Evolutionary conservation across 2,329 filamentous ascomycete genomes (phyloP).

Genomic region (Fusarium sp.): DNA sequence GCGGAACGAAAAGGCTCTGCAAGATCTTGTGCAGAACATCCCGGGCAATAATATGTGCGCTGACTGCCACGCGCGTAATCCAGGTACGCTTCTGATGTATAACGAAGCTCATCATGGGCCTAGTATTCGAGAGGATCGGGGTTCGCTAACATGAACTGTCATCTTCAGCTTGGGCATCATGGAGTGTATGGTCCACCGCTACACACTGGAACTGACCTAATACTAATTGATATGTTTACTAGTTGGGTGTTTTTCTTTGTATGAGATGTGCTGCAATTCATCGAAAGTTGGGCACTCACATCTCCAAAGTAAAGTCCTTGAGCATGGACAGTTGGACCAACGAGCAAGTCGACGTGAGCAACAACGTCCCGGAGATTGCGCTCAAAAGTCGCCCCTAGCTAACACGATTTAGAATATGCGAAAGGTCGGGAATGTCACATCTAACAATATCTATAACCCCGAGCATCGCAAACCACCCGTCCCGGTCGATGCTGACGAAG

Average conservation of each 20-base stretch:
- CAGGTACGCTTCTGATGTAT: constrained; percentile 70
- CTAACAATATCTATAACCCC: constrained; percentile 92
- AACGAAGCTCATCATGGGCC: constrained; percentile 8
- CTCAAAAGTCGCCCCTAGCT: constrained; percentile 16
- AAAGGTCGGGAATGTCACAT: constrained; percentile 85
- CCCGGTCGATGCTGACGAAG: constrained; percentile 91
- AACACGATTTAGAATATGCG: constrained; percentile 83
- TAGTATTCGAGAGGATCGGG: background rate
- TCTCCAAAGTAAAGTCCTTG: constrained; percentile 98
- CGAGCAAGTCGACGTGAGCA: constrained; percentile 92
- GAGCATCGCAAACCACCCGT: constrained; percentile 84
- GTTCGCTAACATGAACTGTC: constrained; percentile 46
- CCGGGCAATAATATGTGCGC: constrained; percentile 94
- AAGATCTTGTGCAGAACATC: constrained; percentile 85
- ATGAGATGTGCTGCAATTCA: constrained; percentile 97
- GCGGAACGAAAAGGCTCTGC: constrained; percentile 92
- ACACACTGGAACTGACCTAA: constrained; percentile 5
- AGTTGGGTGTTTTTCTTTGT: constrained; percentile 96
- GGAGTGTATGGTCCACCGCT: constrained; percentile 77
- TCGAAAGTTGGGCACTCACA: constrained; percentile 95
- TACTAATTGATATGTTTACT: constrained; percentile 41
- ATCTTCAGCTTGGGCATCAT: constrained; percentile 87
- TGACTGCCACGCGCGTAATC: constrained; percentile 91
- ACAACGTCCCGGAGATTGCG: background rate
- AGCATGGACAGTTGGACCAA: constrained; percentile 98